Conservation (phyloP, 352 stramenopile genomes). For the Phytophthora megakarya region DNA sequence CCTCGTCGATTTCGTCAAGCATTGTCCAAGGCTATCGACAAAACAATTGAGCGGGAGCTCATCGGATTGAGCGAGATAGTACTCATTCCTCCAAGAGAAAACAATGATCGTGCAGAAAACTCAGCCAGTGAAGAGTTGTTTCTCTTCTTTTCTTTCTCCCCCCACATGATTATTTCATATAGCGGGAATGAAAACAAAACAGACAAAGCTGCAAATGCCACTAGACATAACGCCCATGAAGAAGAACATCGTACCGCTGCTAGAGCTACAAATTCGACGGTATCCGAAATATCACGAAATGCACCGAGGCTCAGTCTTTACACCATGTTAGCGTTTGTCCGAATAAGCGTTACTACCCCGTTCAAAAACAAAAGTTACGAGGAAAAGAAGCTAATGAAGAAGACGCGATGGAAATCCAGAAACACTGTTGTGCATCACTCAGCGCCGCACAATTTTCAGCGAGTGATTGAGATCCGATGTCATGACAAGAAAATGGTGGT, state of each 20-base stretch:
- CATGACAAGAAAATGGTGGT: conserved; percentile 4
- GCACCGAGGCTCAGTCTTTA: conserved; percentile 9
- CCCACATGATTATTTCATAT: conserved; percentile 13
- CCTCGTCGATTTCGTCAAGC: conserved; percentile 44
- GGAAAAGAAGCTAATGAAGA: conserved; percentile 25
- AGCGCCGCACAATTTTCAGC: conserved; percentile 43
- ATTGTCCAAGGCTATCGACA: conserved; percentile 42
- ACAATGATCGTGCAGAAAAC: background rate
- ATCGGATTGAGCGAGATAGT: conserved; percentile 14
- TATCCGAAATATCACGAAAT: conserved; percentile 12
- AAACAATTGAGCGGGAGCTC: conserved; percentile 42
- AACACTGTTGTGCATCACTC: conserved; percentile 52
- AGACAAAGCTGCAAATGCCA: background rate
- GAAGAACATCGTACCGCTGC: conserved; percentile 17
- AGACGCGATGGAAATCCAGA: conserved; percentile 11
- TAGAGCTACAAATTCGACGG: conserved; percentile 13
- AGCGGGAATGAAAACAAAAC: background rate
- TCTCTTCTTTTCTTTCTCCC: conserved; percentile 47
- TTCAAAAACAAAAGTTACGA: conserved; percentile 3
- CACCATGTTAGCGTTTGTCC: conserved; percentile 27
- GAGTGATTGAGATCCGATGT: conserved; percentile 25
- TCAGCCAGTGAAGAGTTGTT: conserved; percentile 21
- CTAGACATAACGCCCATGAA: background rate
- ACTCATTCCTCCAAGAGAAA: background rate
- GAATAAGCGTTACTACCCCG: conserved; percentile 1